Percentiles rank a stretch among this genome's conserved stretches.
Evolutionary conservation across 139 green algal genomes (phyloP).

Genomic region (Chlamydomonas sp.): DNA sequence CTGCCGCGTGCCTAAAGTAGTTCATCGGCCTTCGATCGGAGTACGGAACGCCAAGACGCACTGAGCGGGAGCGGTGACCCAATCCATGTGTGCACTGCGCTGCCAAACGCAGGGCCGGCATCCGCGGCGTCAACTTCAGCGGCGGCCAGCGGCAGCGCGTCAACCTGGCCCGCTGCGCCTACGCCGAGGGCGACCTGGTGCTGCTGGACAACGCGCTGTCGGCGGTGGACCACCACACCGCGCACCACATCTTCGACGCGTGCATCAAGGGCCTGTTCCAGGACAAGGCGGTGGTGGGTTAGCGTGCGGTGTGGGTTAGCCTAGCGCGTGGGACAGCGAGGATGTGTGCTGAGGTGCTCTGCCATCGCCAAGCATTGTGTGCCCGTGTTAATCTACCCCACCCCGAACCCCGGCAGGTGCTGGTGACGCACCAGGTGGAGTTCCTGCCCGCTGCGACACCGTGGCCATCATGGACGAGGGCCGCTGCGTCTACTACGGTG

Average conservation of each 20-base stretch:
- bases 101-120: constrained; percentile 39
- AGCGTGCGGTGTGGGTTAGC: too few species aligned
- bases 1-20: too few species aligned
- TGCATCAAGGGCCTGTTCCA: constrained; percentile 53
- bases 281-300: constrained; percentile 29
- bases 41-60: too few species aligned
- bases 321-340: too few species aligned
- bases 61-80: too few species aligned
- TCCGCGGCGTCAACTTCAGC: constrained; percentile 68
- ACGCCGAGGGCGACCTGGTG: constrained; percentile 58
- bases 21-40: too few species aligned
- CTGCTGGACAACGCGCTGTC: constrained; percentile 70
- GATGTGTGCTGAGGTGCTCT: too few species aligned
- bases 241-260: constrained; percentile 62
- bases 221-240: constrained; percentile 66
- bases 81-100: too few species aligned
- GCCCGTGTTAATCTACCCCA: too few species aligned
- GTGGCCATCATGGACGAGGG: constrained; percentile 68
- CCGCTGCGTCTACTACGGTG: constrained; percentile 64
- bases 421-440: constrained; percentile 64
- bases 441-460: constrained; percentile 65
- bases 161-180: constrained; percentile 57
- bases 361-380: too few species aligned
- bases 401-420: constrained; percentile 1
- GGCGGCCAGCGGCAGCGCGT: constrained; percentile 66